Evolutionary conservation across 345 rosid genomes (phyloP).

Genomic region (Gossypium herbaceum): DNA sequence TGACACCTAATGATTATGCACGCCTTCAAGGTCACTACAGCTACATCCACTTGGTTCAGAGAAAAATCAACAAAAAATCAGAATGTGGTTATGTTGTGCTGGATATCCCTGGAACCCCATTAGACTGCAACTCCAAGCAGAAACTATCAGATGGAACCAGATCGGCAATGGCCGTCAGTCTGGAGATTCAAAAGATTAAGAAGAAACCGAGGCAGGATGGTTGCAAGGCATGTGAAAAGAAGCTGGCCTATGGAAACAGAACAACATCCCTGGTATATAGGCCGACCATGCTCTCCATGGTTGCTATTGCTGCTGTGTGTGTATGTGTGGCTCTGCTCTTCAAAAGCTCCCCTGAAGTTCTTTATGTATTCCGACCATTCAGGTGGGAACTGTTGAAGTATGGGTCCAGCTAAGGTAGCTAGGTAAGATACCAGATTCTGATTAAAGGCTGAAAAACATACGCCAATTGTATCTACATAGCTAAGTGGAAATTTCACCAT

Average conservation of each 20-base stretch:
- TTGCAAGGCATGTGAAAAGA: slow-evolving; percentile 48
- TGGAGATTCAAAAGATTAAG: slow-evolving; percentile 29
- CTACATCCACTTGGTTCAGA: slow-evolving; percentile 51
- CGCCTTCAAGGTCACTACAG: slow-evolving; percentile 45
- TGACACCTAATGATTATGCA: slow-evolving; percentile 62
- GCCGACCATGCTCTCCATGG: slow-evolving; percentile 60
- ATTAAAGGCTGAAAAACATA: neutral
- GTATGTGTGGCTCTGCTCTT: slow-evolving; percentile 66
- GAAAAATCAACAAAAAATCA: slow-evolving; percentile 38
- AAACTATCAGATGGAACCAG: slow-evolving; percentile 26
- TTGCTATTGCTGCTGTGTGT: slow-evolving; percentile 61
- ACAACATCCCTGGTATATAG: slow-evolving; percentile 39
- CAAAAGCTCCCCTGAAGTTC: slow-evolving; percentile 61
- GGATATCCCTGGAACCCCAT: slow-evolving; percentile 32
- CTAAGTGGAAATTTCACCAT: slow-evolving; percentile 1
- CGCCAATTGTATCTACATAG: slow-evolving; percentile 9
- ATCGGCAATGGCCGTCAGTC: slow-evolving; percentile 10
- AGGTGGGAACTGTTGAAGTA: slow-evolving; percentile 59
- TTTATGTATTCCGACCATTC: slow-evolving; percentile 48
- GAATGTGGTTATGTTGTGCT: slow-evolving; percentile 34
- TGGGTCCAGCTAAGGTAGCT: slow-evolving; percentile 43
- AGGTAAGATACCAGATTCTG: neutral
- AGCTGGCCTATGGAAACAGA: slow-evolving; percentile 25
- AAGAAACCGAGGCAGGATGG: slow-evolving; percentile 12
- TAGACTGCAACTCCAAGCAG: slow-evolving; percentile 21